Evolutionary conservation across 23 red algal genomes (phyloP), one percentile per base, ranked within the genome.

Genomic region (Pyropia yezoensis): DNA sequence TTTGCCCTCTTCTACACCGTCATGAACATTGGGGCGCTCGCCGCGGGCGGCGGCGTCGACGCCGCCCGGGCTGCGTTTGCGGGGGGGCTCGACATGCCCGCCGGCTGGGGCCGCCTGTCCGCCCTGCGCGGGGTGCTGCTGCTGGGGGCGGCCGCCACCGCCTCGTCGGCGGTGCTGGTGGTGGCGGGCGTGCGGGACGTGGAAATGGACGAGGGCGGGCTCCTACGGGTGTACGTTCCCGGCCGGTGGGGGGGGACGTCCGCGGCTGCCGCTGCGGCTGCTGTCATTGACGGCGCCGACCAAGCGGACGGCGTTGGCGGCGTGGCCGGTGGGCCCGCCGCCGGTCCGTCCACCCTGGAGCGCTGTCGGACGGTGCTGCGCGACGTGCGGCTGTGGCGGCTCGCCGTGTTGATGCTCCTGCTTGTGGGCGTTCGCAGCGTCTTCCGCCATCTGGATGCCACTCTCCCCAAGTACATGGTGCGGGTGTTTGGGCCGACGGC

Each of bases 1-100:
- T 96, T 82, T 74, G 84, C 83, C 20, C 22, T 96, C 23, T 96
- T 89, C 66, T 96, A 96, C 61, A 78, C 91, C 18, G 67, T 89
- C 52, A 96, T 96, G 91, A 96, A 96, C 59, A 65, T 96, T 17
- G 91, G 83, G 3, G 91, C 91, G 1, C 55, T 96, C 26, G 26
- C 66, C 12, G 84, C 91, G 7, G 91, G 91, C 19, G 83, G 83
- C 22, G 18, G 74, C 3, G 91, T 96, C 0, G 83, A 96, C 33
- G 22, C 83, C 16, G 66, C 63, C 19, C 76, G 83, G 9, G 33
- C 33, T 19, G 29, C 57, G 7, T 89, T 77, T 57, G 64, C 49
- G 8, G 69, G 68, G 0, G 78, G 78, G 0, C 59, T 72, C 18
- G 49, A 50, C n/a, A 11, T 27, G 14, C 62, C 39, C 15, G 70